phyloP scores from a whole-genome alignment of 2,329 filamentous ascomycete genomes.

The Penicillium sp. region DNA sequence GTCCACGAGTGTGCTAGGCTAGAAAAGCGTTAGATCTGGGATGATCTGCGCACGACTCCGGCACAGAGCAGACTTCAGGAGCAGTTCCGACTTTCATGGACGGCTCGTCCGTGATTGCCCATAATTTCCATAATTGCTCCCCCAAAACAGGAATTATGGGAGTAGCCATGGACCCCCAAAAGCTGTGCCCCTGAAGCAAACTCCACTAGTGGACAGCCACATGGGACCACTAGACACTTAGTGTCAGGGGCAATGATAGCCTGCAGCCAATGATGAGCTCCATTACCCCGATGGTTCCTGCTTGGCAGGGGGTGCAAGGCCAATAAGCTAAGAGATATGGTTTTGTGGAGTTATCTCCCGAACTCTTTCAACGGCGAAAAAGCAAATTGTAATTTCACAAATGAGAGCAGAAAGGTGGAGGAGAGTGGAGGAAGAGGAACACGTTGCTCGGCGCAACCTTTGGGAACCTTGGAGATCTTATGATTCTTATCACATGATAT shows the following conservation, averaged over 20 bases:
- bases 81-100: constrained; percentile 4
- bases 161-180: constrained; percentile 1
- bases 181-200: constrained; percentile 17
- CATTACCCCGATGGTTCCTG: constrained; percentile 23
- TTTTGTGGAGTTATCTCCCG: constrained; percentile 4
- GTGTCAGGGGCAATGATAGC: constrained; percentile 19
- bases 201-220: constrained; percentile 13
- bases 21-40: constrained; percentile 9
- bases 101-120: constrained; percentile 8
- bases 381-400: not conserved
- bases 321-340: constrained; percentile 16
- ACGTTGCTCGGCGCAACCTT: not conserved
- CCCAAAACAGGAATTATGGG: constrained; percentile 4
- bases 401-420: not conserved
- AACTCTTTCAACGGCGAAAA: constrained; percentile 9
- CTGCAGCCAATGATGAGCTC: constrained; percentile 14
- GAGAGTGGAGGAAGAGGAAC: not conserved
- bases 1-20: constrained; percentile 14
- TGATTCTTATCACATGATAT: constrained; percentile 4
- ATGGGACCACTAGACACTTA: constrained; percentile 13
- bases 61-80: not conserved
- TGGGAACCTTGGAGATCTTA: not conserved
- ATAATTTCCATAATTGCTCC: constrained; percentile 2
- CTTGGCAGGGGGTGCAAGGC: constrained; percentile 20
- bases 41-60: constrained; percentile 1